Evolutionary conservation across 73 alveolate species (phyloP).

Genomic region (Stentor coeruleus): DNA sequence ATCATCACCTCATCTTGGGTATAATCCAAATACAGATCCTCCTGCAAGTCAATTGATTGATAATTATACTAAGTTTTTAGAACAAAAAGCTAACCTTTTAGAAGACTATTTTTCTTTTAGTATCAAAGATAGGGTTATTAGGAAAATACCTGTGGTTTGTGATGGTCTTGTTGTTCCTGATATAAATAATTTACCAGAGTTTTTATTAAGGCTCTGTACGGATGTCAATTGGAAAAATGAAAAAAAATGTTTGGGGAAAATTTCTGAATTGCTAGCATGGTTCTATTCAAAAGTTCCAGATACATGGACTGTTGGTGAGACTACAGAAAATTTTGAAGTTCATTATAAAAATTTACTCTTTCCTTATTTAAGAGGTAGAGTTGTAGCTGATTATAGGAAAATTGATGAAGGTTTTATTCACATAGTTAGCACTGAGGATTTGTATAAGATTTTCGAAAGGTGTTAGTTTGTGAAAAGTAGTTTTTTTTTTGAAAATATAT

Average conservation of each 20-base stretch:
- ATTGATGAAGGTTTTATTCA: slow-evolving; percentile 33
- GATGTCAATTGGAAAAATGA: slow-evolving; percentile 49
- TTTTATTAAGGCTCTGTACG: slow-evolving; percentile 47
- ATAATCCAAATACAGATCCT: slow-evolving; percentile 36
- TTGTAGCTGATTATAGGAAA: slow-evolving; percentile 36
- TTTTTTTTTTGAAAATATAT: too few species aligned
- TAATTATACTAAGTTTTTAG: slow-evolving; percentile 27
- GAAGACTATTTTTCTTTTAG: slow-evolving; percentile 38
- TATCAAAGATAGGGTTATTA: slow-evolving; percentile 30
- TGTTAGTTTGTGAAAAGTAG: slow-evolving; percentile 30
- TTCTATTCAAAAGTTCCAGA: slow-evolving; percentile 43
- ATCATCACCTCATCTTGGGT: slow-evolving; percentile 34
- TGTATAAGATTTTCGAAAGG: slow-evolving; percentile 63
- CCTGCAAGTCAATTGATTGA: slow-evolving; percentile 35
- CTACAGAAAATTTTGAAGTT: slow-evolving; percentile 10
- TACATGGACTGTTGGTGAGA: slow-evolving; percentile 26
- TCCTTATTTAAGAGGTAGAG: slow-evolving; percentile 40
- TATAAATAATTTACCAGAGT: slow-evolving; percentile 50
- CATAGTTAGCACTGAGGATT: slow-evolving; percentile 44
- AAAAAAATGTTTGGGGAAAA: slow-evolving; percentile 21
- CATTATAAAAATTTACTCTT: slow-evolving; percentile 42
- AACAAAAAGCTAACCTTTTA: slow-evolving; percentile 31
- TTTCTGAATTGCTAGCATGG: slow-evolving; percentile 41
- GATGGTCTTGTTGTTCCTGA: slow-evolving; percentile 53
- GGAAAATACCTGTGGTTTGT: slow-evolving; percentile 44